Conservation (phyloP, 2,329 filamentous ascomycete species). For the Aaosphaeria pasadenensis region DNA sequence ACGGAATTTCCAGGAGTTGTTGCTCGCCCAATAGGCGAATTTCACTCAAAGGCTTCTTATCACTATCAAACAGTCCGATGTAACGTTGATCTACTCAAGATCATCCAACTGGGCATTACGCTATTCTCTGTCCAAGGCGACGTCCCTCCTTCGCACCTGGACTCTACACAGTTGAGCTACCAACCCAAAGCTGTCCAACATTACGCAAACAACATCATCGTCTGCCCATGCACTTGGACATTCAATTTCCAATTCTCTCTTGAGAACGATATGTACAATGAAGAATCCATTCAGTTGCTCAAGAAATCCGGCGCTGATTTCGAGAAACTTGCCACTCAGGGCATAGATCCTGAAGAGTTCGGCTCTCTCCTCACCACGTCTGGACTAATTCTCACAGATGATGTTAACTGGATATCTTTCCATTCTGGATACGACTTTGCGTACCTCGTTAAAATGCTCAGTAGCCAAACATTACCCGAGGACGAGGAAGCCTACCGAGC, state of each 20-base stretch:
- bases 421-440: constrained; percentile 98
- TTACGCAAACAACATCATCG: constrained; percentile 53
- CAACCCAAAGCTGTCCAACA: constrained; percentile 45
- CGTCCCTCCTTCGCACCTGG: constrained; percentile 69
- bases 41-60: constrained; percentile 93
- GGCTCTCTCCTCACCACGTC: constrained; percentile 88
- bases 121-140: constrained; percentile 90
- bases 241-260: constrained; percentile 98
- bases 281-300: constrained; percentile 88
- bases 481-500: constrained; percentile 88
- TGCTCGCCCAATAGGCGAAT: constrained; percentile 89
- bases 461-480: constrained; percentile 76
- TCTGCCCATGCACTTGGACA: constrained; percentile 89
- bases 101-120: constrained; percentile 94
- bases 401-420: constrained; percentile 95
- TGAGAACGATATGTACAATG: constrained; percentile 95
- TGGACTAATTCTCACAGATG: constrained; percentile 80
- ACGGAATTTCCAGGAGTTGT: constrained; percentile 99
- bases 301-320: constrained; percentile 94
- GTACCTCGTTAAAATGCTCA: constrained; percentile 91
- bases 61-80: constrained; percentile 97
- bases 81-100: constrained; percentile 95
- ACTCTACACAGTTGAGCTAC: constrained; percentile 42
- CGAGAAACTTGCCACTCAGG: constrained; percentile 74
- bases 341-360: constrained; percentile 87